Percentiles rank a stretch among this genome's conserved stretches.
Conservation (phyloP, 225 moss, liverwort and hornwort species). For the Takakia lepidozioides region DNA sequence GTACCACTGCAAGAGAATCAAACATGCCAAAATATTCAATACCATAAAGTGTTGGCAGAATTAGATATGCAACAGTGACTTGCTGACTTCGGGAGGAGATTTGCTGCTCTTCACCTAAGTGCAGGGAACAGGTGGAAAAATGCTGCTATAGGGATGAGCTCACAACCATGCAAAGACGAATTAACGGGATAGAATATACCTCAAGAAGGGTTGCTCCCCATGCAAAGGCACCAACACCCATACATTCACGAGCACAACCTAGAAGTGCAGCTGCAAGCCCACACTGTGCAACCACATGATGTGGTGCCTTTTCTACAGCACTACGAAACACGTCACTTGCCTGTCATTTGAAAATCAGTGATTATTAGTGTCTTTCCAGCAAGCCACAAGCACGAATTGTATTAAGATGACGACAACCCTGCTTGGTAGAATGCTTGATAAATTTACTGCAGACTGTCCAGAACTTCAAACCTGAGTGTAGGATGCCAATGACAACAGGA, state of each 20-base stretch:
- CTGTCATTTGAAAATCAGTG: slow-evolving; percentile 26
- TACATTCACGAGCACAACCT: slow-evolving; percentile 85
- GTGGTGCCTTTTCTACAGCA: slow-evolving; percentile 62
- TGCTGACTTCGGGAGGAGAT: too few species aligned
- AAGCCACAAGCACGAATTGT: neutral
- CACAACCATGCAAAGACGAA: too few species aligned
- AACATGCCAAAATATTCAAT: too few species aligned
- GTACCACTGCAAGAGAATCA: too few species aligned
- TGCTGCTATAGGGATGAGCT: too few species aligned
- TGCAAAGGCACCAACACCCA: slow-evolving; percentile 66
- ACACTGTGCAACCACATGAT: slow-evolving; percentile 71
- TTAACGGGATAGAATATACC: slow-evolving; percentile 41
- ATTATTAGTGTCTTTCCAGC: neutral
- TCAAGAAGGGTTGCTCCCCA: slow-evolving; percentile 76
- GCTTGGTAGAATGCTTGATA: neutral
- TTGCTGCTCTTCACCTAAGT: too few species aligned
- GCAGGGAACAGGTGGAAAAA: too few species aligned
- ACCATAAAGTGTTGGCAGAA: too few species aligned
- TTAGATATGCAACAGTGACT: too few species aligned
- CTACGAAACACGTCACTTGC: slow-evolving; percentile 69
- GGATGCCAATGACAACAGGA: slow-evolving; percentile 70
- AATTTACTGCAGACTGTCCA: neutral
- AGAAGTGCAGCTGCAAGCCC: slow-evolving; percentile 91
- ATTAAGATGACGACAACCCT: too few species aligned
- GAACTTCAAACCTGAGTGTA: slow-evolving; percentile 51